Evolutionary conservation across 2,329 filamentous ascomycete genomes (phyloP).

Genomic region (Fusarium mundagurra): DNA sequence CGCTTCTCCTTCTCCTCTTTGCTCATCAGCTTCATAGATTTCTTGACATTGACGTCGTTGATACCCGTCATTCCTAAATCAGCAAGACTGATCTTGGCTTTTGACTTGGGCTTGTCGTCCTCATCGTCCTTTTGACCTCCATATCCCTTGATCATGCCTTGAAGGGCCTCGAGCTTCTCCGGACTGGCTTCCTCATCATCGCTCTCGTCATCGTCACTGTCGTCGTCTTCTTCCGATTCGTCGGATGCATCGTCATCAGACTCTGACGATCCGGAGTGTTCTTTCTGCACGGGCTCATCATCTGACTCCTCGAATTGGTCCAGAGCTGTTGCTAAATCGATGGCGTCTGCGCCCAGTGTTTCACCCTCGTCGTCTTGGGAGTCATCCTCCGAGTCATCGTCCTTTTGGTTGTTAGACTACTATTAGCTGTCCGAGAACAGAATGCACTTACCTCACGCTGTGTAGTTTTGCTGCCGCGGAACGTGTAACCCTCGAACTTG

Average conservation of each 20-base stretch:
- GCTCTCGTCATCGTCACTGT: conserved; percentile 59
- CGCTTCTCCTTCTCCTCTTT: conserved; percentile 66
- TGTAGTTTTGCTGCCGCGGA: conserved; percentile 58
- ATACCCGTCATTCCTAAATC: conserved; percentile 78
- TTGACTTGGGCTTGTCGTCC: conserved; percentile 55
- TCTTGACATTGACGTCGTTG: conserved; percentile 79
- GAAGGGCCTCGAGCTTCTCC: conserved; percentile 71
- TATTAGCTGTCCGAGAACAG: neutral
- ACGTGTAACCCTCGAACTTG: conserved; percentile 77
- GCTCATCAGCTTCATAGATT: conserved; percentile 78
- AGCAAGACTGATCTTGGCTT: conserved; percentile 76
- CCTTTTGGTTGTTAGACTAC: conserved; percentile 42
- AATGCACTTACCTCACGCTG: conserved; percentile 42
- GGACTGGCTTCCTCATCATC: conserved; percentile 57
- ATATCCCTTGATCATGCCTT: conserved; percentile 75
- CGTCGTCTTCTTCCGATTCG: conserved; percentile 57
- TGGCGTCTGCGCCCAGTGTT: conserved; percentile 67
- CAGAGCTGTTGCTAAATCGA: conserved; percentile 66
- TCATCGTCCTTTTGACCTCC: conserved; percentile 70
- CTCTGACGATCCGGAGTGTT: conserved; percentile 56
- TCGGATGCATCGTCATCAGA: conserved; percentile 55
- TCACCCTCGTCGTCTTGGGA: conserved; percentile 64
- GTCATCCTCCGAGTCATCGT: conserved; percentile 68
- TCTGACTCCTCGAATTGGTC: conserved; percentile 64
- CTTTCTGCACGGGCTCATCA: conserved; percentile 58